Percentiles rank a stretch among this genome's conserved stretches.
These are phyloP conservation scores for Phoenix roebelenii DNA, from an alignment of 176 grass and related monocot species.

Conservation along the genomic window DNA sequence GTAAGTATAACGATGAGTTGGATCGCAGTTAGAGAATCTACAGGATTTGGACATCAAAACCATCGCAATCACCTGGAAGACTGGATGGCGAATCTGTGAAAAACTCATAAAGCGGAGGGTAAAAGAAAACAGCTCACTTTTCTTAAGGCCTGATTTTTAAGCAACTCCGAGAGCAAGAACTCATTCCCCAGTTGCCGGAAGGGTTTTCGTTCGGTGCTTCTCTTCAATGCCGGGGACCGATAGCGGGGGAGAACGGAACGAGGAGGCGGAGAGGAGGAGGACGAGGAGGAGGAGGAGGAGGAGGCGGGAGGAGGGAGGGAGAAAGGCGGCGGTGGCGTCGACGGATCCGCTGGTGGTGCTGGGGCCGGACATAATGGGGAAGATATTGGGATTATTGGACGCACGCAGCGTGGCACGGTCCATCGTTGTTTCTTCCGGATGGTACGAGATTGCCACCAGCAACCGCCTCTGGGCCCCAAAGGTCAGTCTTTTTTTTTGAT, in stretches of 20 bases:
- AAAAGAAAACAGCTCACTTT: too few relatives aligned
- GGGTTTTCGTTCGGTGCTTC: too few relatives aligned
- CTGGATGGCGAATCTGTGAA: too few relatives aligned
- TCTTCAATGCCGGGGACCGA: not conserved
- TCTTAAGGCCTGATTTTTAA: too few relatives aligned
- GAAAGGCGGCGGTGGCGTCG: not conserved
- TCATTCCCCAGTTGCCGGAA: too few relatives aligned
- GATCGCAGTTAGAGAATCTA: too few relatives aligned
- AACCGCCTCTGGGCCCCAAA: conserved; percentile 61
- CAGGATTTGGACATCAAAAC: too few relatives aligned
- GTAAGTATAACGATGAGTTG: too few relatives aligned
- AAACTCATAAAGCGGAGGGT: too few relatives aligned
- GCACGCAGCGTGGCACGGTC: conserved; percentile 72
- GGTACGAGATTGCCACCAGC: conserved; percentile 41
- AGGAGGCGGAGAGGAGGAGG: not conserved
- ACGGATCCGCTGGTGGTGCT: conserved; percentile 45
- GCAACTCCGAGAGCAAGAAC: too few relatives aligned
- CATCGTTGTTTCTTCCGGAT: conserved; percentile 40
- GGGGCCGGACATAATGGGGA: conserved; percentile 39
- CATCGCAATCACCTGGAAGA: too few relatives aligned
- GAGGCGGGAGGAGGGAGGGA: not conserved
- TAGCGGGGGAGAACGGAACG: not conserved
- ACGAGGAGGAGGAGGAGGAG: not conserved
- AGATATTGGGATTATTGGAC: conserved; percentile 52
- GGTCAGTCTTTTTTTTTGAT: conserved; percentile 22